Evolutionary conservation across 169 alveolate species (phyloP), one percentile per base, ranked within the genome.

Genomic region (Cryptosporidium sp.): DNA sequence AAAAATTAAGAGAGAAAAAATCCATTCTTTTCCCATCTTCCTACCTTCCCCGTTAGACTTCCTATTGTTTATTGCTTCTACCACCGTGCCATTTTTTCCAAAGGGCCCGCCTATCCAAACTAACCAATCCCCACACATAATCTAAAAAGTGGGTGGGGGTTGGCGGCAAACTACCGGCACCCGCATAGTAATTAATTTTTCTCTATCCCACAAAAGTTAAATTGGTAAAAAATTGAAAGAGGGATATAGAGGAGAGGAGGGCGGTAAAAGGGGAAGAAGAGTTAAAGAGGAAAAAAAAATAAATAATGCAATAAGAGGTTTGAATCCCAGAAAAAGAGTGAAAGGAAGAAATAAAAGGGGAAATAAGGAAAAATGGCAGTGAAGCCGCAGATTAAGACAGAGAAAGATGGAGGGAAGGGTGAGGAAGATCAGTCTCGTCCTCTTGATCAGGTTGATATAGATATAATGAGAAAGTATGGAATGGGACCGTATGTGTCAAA

Each of bases 401-500:
- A 48, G 26, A 29, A 55, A 4, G 71, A 43, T 41, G 74, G 70
- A 23, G 80, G 68, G 10, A 73, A 73, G 35, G 52, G 31, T 7
- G 75, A 80, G 14, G 89, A 80, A 37, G 74, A 62, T 41, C 75
- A 80, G 62, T 65, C 89, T 7, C 73, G 75, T 62, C 89, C 89
- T 10, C 91, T 95, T 37, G 96, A 95, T 68, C 97, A 94, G 75
- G 94, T 84, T 59, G 98, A 96, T 69, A 96, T 96, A 41, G 93
- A 93, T 41, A 86, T 96, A 3, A 86, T 96, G 68, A 94, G 94
- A 85, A 91, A 94, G 73, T 96, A 96, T 86, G 98, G 98, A 3
- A 86, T 86, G 86, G 98, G 98, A 5, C 97, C 98, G 1, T 96
- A 96, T 91, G 84, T 95, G 1, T 95, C 94, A 35, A 91, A 91